A percentile compares a stretch with the other conserved stretches of the same genome.
Conservation (phyloP, 345 rosid genomes). For the Eucalyptus brandiana region DNA sequence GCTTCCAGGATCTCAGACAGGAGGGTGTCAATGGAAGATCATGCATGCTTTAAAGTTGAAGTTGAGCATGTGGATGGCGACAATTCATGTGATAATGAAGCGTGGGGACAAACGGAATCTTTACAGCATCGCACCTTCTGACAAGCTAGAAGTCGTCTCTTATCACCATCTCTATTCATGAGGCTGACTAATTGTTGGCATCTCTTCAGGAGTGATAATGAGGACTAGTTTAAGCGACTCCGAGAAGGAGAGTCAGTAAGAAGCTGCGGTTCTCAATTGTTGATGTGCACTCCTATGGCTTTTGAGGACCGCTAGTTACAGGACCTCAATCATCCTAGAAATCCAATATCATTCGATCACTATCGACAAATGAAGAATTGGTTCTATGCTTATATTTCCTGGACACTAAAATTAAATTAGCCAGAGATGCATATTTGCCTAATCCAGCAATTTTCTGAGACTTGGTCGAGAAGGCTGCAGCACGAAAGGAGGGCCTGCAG, state of each 20-base stretch:
- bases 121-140: background rate
- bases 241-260: background rate
- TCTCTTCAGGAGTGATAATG: background rate
- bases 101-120: background rate
- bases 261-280: background rate
- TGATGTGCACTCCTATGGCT: background rate
- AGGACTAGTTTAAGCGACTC: background rate
- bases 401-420: background rate
- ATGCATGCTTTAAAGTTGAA: background rate
- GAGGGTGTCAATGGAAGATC: background rate
- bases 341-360: background rate
- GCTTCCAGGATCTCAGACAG: background rate
- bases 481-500: too few species aligned
- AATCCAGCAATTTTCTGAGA: background rate
- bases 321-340: background rate
- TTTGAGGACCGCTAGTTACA: background rate
- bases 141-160: background rate
- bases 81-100: rapidly evolving
- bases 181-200: background rate
- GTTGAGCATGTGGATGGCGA: background rate
- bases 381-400: background rate
- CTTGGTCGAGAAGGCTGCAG: background rate
- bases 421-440: background rate
- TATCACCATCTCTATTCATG: background rate
- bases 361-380: background rate